These are phyloP conservation scores for Dactylellina leptospora DNA, from an alignment of 2,329 filamentous ascomycete species.

Conservation along the genomic window DNA sequence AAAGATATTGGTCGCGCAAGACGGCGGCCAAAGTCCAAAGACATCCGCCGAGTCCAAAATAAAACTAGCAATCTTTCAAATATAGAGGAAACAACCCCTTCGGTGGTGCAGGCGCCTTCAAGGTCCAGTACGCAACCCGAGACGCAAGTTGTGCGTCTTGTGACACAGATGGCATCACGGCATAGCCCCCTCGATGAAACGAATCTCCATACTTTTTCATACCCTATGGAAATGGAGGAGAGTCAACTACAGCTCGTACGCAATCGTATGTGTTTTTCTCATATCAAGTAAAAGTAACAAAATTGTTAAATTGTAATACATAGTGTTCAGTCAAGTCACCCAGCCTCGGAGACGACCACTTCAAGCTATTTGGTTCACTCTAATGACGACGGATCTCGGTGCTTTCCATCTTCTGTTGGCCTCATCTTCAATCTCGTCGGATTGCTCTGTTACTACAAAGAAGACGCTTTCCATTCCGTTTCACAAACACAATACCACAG, in stretches of 20 bases:
- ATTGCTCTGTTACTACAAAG: neutral
- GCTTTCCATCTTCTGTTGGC: constrained; percentile 21
- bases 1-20: constrained; percentile 22
- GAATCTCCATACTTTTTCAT: constrained; percentile 18
- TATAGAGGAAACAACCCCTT: neutral
- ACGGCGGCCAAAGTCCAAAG: constrained; percentile 11
- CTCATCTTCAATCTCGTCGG: constrained; percentile 9
- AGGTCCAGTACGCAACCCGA: constrained; percentile 4
- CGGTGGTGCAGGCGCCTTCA: constrained; percentile 7
- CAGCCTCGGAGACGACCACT: constrained; percentile 17
- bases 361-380: constrained; percentile 17
- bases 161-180: neutral
- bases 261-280: constrained; percentile 21
- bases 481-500: constrained; percentile 7
- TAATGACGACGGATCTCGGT: constrained; percentile 24
- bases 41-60: neutral
- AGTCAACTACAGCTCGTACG: constrained; percentile 14
- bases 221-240: constrained; percentile 27
- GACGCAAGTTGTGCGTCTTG: constrained; percentile 9
- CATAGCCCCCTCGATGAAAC: constrained; percentile 25
- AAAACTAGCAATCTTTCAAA: neutral
- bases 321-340: constrained; percentile 15
- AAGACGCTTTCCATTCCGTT: neutral
- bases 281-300: neutral
- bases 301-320: neutral